Base-by-base conservation (phyloP, 805 yeast genomes). In the Zygosaccharomyces bailii region DNA sequence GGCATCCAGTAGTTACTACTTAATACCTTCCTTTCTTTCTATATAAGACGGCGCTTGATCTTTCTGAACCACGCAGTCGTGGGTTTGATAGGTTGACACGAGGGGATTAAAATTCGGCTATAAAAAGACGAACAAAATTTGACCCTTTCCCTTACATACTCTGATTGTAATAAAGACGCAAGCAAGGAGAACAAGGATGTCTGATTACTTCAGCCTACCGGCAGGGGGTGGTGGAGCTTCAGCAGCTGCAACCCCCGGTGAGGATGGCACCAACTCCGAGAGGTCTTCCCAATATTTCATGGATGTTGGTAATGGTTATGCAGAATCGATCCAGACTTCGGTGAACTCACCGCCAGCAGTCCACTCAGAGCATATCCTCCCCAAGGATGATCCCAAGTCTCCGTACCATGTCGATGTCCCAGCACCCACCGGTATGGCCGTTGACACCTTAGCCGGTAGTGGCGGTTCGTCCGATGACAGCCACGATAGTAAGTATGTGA, bases 401-500 rank as follows among this genome's bases (percentile, higher is more conserved):
- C 68, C 69, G 1, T 64, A 55, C 39, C 60, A 52, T 48, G 55
- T 65, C 11, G 55, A 55, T 23, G 67, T 65, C 5, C 69, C 69
- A 1, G 57, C 63, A 2, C 69, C 69, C 21, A 57, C 52, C 42
- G 59, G 56, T 10, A 47, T 53, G 21, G 55, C 53, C 4, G 17
- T 45, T 35, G 49, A 47, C 27, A 37, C 39, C 7, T 38, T 29
- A 6, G 39, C 46, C 11, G 30, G 27, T 11, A 20, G 8, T 24
- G 23, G 32, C 18, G 43, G 47, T 4, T 14, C 36, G 5, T 21
- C 48, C 16, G 51, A 44, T 16, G 57, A 57, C 5, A 51, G 50
- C 13, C 40, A 34, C n/a, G 54, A 50, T 9, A 54, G 53, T 9
- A 48, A 45, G 27, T 60, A 48, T 35, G 66, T 63, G 11, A 61